Evolutionary conservation across 306 rosid species (phyloP).

Genomic region (Glycine soja): DNA sequence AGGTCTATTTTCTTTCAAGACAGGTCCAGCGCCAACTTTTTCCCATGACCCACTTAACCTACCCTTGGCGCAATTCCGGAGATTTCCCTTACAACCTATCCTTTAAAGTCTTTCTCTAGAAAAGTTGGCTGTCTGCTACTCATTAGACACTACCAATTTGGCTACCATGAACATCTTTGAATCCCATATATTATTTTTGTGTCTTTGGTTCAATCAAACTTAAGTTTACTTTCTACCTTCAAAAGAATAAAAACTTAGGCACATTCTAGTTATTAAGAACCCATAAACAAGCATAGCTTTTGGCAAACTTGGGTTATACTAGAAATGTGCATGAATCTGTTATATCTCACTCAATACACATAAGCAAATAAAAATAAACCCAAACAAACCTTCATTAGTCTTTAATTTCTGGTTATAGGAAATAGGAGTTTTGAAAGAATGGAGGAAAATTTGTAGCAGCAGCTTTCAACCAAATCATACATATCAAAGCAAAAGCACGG

Average conservation of each 20-base stretch:
- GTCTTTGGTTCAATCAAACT: background rate
- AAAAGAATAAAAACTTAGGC: background rate
- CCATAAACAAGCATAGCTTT: background rate
- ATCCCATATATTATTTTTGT: background rate
- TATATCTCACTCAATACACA: background rate
- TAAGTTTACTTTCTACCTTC: background rate
- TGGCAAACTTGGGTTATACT: background rate
- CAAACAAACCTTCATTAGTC: background rate
- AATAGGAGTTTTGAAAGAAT: background rate
- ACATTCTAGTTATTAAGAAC: background rate
- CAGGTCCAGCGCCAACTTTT: background rate
- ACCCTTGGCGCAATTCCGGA: constrained; percentile 14
- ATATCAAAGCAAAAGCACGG: background rate
- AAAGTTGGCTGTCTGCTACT: constrained; percentile 11
- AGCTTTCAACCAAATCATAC: background rate
- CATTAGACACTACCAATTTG: background rate
- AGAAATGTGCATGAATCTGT: background rate
- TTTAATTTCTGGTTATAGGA: background rate
- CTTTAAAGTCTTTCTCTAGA: constrained; percentile 1
- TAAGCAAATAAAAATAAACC: background rate
- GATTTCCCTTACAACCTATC: background rate
- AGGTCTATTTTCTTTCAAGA: background rate
- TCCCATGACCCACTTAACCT: constrained; percentile 19
- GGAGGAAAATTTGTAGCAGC: background rate
- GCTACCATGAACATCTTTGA: background rate